phyloP scores from a whole-genome alignment of 169 alveolate genomes.

The Cardiosporidium cionae region DNA sequence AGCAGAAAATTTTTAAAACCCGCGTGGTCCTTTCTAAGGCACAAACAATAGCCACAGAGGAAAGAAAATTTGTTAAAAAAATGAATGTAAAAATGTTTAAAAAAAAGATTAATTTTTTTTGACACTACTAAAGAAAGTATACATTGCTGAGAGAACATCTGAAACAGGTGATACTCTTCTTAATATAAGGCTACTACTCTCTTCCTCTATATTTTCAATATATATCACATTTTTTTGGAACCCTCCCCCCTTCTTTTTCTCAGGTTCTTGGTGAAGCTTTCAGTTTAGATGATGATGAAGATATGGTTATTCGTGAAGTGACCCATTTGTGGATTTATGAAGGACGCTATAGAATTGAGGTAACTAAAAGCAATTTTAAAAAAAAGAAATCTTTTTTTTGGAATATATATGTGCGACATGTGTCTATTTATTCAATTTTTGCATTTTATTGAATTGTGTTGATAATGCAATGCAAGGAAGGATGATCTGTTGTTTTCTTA shows the following conservation, averaged over 20 bases:
- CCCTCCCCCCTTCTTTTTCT: not conserved
- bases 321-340: constrained; percentile 81
- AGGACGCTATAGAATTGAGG: constrained; percentile 85
- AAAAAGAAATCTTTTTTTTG: not conserved
- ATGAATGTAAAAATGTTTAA: no score
- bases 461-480: not conserved
- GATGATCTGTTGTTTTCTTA: not conserved
- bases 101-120: no score
- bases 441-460: not conserved
- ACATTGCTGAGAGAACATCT: no score
- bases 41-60: no score
- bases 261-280: constrained; percentile 37
- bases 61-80: no score
- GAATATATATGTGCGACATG: not conserved
- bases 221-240: no score
- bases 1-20: no score
- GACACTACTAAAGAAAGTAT: no score
- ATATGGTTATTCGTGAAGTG: constrained; percentile 75
- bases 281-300: constrained; percentile 89
- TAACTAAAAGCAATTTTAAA: not conserved
- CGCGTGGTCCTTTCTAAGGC: no score
- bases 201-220: no score
- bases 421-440: not conserved
- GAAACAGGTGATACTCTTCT: no score
- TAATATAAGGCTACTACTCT: no score